phyloP scores from a whole-genome alignment of 805 yeast species.

The Candida pini region DNA sequence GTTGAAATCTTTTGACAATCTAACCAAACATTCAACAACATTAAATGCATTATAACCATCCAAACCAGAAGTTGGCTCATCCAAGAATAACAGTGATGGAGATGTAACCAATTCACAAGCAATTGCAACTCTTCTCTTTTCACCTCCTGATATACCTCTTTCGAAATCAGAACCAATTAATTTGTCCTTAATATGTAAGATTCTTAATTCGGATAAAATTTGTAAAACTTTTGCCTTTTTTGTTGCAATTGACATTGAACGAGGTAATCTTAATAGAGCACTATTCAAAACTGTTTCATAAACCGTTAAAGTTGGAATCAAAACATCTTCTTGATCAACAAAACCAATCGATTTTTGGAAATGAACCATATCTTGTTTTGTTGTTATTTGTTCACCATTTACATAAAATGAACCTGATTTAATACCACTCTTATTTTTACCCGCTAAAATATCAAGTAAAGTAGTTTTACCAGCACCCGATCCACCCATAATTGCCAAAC shows the following conservation, averaged over 20 bases:
- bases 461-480: constrained; percentile 99
- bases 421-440: constrained; percentile 73
- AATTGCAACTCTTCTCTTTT: constrained; percentile 84
- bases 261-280: constrained; percentile 83
- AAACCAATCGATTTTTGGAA: constrained; percentile 76
- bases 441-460: constrained; percentile 82
- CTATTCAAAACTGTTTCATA: constrained; percentile 92
- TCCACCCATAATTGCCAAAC: constrained; percentile 96
- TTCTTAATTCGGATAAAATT: constrained; percentile 80
- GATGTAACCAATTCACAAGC: constrained; percentile 91
- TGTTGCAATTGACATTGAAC: constrained; percentile 63
- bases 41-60: constrained; percentile 92
- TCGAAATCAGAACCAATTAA: constrained; percentile 84
- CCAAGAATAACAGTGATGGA: constrained; percentile 76
- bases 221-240: constrained; percentile 79
- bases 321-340: constrained; percentile 92
- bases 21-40: constrained; percentile 79
- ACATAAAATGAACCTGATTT: constrained; percentile 63
- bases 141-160: constrained; percentile 93
- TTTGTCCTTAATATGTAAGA: constrained; percentile 74
- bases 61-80: constrained; percentile 93
- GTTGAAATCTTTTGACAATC: constrained; percentile 71
- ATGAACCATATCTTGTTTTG: constrained; percentile 31
- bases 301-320: constrained; percentile 90
- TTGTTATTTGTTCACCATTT: constrained; percentile 53